Conservation (phyloP, 1,284 basidiomycete species). For the Irpex sp. region DNA sequence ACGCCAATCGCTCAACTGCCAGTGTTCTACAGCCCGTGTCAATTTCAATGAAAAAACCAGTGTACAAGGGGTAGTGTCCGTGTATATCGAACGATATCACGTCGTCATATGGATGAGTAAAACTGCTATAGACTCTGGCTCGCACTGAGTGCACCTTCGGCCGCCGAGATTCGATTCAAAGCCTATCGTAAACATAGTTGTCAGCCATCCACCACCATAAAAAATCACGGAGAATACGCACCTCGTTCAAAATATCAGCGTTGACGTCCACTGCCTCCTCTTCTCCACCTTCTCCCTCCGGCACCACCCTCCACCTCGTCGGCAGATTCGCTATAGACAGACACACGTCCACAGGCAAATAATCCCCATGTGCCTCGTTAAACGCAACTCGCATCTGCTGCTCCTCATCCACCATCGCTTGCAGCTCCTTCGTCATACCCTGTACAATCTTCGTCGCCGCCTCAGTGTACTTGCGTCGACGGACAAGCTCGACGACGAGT, state of each 20-base stretch:
- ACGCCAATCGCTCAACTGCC: too few species aligned
- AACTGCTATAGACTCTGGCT: slow-evolving; percentile 7
- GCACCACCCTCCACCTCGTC: slow-evolving; percentile 62
- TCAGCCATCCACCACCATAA: neutral
- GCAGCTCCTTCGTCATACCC: slow-evolving; percentile 59
- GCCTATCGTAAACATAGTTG: neutral
- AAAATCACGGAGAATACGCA: slow-evolving; percentile 20
- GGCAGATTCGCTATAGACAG: slow-evolving; percentile 69
- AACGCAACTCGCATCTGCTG: slow-evolving; percentile 59
- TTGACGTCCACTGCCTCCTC: slow-evolving; percentile 61
- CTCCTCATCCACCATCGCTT: slow-evolving; percentile 68
- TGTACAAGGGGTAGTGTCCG: too few species aligned
- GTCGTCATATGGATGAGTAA: too few species aligned
- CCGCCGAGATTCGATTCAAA: neutral
- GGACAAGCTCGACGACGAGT: slow-evolving; percentile 65
- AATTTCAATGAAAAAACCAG: too few species aligned
- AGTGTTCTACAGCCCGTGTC: too few species aligned
- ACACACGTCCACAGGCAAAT: slow-evolving; percentile 75
- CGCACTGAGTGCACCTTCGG: slow-evolving; percentile 1
- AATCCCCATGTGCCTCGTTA: slow-evolving; percentile 63
- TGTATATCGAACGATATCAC: too few species aligned
- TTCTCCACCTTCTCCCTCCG: slow-evolving; percentile 45
- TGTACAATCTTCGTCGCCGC: slow-evolving; percentile 58
- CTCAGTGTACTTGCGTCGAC: slow-evolving; percentile 64
- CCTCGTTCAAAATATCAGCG: slow-evolving; percentile 53